These are phyloP conservation scores for Ricinus communis DNA, from an alignment of 345 rosid species.

Conservation along the genomic window DNA sequence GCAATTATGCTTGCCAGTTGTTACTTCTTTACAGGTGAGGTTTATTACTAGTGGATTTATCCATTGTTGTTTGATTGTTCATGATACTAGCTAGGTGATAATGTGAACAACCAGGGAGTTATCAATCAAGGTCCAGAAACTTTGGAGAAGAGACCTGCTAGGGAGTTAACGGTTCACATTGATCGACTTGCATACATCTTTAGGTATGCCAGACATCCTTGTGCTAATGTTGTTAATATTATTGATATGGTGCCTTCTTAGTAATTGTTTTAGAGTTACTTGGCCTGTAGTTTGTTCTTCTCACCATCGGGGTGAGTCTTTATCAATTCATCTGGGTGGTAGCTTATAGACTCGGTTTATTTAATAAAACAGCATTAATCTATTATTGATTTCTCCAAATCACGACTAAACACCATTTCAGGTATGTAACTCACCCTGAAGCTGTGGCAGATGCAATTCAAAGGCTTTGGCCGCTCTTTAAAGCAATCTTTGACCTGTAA, in stretches of 20 bases:
- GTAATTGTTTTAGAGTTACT: too few species aligned
- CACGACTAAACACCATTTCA: slow-evolving; percentile 32
- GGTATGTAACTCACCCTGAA: slow-evolving; percentile 94
- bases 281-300: too few species aligned
- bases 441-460: slow-evolving; percentile 93
- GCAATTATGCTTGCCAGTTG: slow-evolving; percentile 76
- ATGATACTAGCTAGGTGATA: slow-evolving; percentile 21
- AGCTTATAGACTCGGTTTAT: too few species aligned
- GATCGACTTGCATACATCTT: slow-evolving; percentile 96
- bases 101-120: slow-evolving; percentile 54
- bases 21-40: slow-evolving; percentile 82
- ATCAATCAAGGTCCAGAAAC: slow-evolving; percentile 70
- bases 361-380: too few species aligned
- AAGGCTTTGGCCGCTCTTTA: slow-evolving; percentile 91
- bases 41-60: slow-evolving; percentile 10
- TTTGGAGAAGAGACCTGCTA: slow-evolving; percentile 84
- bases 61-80: slow-evolving; percentile 9
- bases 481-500: slow-evolving; percentile 89
- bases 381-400: slow-evolving; percentile 2
- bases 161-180: slow-evolving; percentile 87
- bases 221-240: slow-evolving; percentile 6
- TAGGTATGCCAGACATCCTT: slow-evolving; percentile 54
- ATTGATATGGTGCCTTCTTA: background rate
- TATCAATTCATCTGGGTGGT: too few species aligned
- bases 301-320: too few species aligned